phyloP scores from a whole-genome alignment of 208 protist species.

The Trypanosomatidae sp. region DNA sequence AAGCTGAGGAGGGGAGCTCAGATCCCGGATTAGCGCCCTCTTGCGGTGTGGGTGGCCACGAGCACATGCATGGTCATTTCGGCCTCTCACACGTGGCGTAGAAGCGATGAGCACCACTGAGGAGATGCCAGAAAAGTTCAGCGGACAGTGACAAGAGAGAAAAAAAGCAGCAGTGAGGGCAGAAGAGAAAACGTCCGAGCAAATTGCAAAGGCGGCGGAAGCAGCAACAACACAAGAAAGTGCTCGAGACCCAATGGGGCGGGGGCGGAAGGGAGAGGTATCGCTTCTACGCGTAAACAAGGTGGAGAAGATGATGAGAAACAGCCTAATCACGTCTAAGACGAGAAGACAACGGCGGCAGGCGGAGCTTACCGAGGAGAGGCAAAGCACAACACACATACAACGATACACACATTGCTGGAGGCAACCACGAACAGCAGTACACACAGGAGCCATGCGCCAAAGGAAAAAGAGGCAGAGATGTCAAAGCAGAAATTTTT shows the following conservation, averaged over 20 bases:
- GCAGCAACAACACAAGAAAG: background rate
- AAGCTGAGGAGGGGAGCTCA: background rate
- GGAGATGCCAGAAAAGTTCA: background rate
- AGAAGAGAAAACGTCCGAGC: background rate
- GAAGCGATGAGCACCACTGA: background rate
- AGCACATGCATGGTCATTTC: background rate
- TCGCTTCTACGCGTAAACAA: background rate
- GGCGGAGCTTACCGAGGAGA: no score
- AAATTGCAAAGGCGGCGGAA: background rate
- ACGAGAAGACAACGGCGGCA: no score
- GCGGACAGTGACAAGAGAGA: background rate
- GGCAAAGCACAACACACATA: no score
- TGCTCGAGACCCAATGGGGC: background rate
- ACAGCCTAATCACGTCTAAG: no score
- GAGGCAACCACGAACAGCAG: no score
- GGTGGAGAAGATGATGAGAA: background rate
- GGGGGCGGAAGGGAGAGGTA: background rate
- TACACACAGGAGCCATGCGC: background rate
- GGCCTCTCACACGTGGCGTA: background rate
- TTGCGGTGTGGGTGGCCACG: background rate
- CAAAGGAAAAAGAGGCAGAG: background rate
- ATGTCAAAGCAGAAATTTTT: background rate
- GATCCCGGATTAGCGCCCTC: background rate
- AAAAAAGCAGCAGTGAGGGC: background rate
- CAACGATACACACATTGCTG: no score